Evolutionary conservation across 345 rosid genomes (phyloP).

Genomic region (Anacardium occidentale): DNA sequence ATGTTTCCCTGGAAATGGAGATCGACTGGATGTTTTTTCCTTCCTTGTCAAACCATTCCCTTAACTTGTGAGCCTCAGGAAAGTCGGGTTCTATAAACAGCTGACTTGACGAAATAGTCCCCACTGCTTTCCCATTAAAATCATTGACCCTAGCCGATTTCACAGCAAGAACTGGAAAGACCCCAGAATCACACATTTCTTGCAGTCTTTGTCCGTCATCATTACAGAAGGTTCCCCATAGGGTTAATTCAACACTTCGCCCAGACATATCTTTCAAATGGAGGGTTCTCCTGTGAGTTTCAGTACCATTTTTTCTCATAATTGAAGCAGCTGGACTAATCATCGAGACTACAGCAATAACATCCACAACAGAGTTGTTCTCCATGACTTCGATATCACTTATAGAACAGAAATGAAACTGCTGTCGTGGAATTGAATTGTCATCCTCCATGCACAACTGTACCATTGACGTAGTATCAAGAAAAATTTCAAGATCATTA

Average conservation of each 20-base stretch:
- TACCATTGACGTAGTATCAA: conserved; percentile 58
- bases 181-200: conserved; percentile 71
- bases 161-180: conserved; percentile 71
- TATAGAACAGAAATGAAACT: conserved; percentile 67
- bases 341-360: conserved; percentile 68
- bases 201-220: conserved; percentile 78
- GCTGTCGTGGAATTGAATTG: conserved; percentile 60
- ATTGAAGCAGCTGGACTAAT: conserved; percentile 57
- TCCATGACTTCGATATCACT: conserved; percentile 73
- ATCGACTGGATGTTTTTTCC: conserved; percentile 57
- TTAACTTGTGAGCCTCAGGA: conserved; percentile 61
- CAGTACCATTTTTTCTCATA: conserved; percentile 74
- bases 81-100: conserved; percentile 71
- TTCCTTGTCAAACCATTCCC: conserved; percentile 76
- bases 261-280: conserved; percentile 84
- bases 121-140: conserved; percentile 79
- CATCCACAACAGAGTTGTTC: conserved; percentile 53
- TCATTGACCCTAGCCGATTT: conserved; percentile 74
- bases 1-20: conserved; percentile 73
- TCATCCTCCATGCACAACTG: conserved; percentile 80
- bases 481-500: conserved; percentile 68
- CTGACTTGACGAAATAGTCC: conserved; percentile 74
- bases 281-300: conserved; percentile 73
- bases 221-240: conserved; percentile 82
- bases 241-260: conserved; percentile 78